These are phyloP conservation scores for Dryadomyces quercus-mongolicae DNA, from an alignment of 2,329 filamentous ascomycete genomes.

Conservation along the genomic window DNA sequence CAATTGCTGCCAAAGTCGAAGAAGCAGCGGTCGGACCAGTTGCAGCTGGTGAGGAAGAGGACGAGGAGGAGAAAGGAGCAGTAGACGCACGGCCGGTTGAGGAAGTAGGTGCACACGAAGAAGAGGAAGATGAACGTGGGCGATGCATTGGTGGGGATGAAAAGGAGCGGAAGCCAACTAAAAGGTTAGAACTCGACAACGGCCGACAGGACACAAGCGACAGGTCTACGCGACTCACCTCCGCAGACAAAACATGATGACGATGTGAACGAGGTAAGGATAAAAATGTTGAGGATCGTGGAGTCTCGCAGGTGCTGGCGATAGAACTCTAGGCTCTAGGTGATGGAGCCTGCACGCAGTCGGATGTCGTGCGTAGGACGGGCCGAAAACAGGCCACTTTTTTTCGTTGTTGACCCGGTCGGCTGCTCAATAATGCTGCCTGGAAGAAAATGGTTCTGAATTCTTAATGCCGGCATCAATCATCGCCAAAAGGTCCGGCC, in stretches of 20 bases:
- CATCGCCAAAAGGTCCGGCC: neutral
- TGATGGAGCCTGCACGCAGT: neutral
- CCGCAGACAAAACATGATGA: slow-evolving; percentile 52
- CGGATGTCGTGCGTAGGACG: neutral
- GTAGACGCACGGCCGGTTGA: slow-evolving; percentile 95
- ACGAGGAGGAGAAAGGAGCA: slow-evolving; percentile 93
- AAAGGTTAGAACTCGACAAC: neutral
- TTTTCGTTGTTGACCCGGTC: neutral
- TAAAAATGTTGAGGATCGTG: no score
- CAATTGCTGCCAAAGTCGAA: slow-evolving; percentile 88
- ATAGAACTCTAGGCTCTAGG: neutral
- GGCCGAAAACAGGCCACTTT: neutral
- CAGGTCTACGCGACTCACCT: no score
- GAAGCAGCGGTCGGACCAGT: slow-evolving; percentile 83
- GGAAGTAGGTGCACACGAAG: slow-evolving; percentile 87
- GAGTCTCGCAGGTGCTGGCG: neutral
- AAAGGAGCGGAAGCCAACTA: slow-evolving; percentile 78
- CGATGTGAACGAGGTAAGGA: neutral
- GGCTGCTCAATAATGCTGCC: no score
- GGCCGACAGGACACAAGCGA: neutral
- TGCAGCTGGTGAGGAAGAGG: slow-evolving; percentile 52
- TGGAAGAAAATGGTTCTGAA: neutral
- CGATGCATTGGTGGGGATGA: slow-evolving; percentile 77
- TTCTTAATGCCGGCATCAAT: neutral
- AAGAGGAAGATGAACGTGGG: slow-evolving; percentile 79